Evolutionary conservation across 495 filamentous ascomycete species (phyloP), one percentile per base, ranked within the genome.

Genomic region (Hypoxylon lienhwacheense): DNA sequence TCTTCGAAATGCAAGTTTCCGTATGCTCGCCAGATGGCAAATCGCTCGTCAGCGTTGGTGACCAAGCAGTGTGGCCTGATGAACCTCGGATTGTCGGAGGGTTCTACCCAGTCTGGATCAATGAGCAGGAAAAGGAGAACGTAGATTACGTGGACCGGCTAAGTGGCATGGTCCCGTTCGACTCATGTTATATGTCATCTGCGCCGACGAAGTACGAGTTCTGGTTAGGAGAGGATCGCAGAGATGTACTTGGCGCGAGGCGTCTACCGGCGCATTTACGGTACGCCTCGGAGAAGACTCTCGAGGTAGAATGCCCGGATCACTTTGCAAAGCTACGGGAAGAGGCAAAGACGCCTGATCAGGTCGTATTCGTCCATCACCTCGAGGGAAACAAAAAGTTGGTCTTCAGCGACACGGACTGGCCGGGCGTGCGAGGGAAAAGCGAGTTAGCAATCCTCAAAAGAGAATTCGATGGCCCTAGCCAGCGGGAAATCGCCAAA

Each of bases 1-100:
- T 70, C 8, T 78, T 70, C 51, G 77, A 79, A 58, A 60, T 80
- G 45, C 63, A 64, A 32, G 71, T 75, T 2, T 42, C 63, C 44
- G 44, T 77, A 25, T 59, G 56, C 44, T 39, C 36, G n/a, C 20
- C 41, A 1, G 21, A 60, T n/a, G 64, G 56, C 25, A 14, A 56
- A 5, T 31, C 53, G 0, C 25, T 64, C 16, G 60, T 70, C n/a
- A 32, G 50, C 20, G 19, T 46, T 8, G 61, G 49, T 24, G 36
- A 64, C 0, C 34, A 57, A 0, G 65, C 59, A 10, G 52, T 61
- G 17, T 66, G 61, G 62, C 62, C 65, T 17, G 19, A 36, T 19
- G 53, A 67, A 24, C 52, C 37, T 8, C 36, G 42, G 12, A 8
- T 20, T 3, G 52, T 68, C 22, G 63, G 63, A 16, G 59, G 63